Percentiles rank a stretch among this genome's conserved stretches.
These are phyloP conservation scores for Dendrobium officinale DNA, from an alignment of 106 monocot species.

Conservation along the genomic window DNA sequence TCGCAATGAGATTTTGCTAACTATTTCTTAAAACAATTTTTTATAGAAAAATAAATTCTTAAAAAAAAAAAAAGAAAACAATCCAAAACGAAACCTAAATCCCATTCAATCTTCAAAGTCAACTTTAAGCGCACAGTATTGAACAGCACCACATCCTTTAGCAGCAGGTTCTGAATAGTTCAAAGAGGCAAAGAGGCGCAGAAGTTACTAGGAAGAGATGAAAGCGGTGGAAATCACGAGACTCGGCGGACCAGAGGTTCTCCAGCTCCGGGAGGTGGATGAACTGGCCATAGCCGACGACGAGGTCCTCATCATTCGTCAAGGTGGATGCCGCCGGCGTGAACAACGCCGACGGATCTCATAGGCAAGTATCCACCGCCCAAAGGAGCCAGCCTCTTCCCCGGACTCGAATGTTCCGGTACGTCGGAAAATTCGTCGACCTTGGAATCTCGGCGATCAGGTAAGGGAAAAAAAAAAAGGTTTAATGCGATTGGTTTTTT, in stretches of 20 bases:
- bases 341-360: slow-evolving; percentile 71
- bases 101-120: too few species aligned
- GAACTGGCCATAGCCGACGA: slow-evolving; percentile 36
- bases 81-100: too few species aligned
- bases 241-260: slow-evolving; percentile 59
- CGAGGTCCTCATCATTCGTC: slow-evolving; percentile 50
- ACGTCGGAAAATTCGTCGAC: slow-evolving; percentile 45
- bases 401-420: slow-evolving; percentile 86
- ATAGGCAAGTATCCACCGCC: slow-evolving; percentile 64
- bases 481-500: too few species aligned
- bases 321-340: slow-evolving; percentile 62
- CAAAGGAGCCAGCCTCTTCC: slow-evolving; percentile 56
- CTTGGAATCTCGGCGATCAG: slow-evolving; percentile 73
- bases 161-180: too few species aligned
- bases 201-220: slow-evolving; percentile 6
- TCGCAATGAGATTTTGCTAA: too few species aligned
- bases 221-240: slow-evolving; percentile 64
- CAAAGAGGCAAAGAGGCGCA: too few species aligned
- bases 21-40: too few species aligned
- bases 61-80: too few species aligned
- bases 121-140: too few species aligned
- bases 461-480: slow-evolving; percentile 12
- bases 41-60: too few species aligned
- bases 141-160: too few species aligned
- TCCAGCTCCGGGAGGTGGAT: slow-evolving; percentile 48